Percentiles rank a stretch among this genome's conserved stretches.
phyloP scores from a whole-genome alignment of 257 asterid species.

The Scutellaria barbata region DNA sequence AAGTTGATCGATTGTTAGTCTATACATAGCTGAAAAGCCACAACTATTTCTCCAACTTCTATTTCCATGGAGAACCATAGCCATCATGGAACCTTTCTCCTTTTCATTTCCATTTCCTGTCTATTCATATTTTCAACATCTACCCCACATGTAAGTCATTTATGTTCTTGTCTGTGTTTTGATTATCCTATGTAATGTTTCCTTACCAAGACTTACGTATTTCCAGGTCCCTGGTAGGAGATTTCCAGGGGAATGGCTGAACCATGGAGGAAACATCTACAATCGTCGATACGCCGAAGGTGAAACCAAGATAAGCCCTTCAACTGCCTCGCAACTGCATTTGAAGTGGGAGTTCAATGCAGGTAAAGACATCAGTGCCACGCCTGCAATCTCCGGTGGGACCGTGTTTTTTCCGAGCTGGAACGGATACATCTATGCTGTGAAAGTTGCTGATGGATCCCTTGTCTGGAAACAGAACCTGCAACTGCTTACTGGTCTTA shows the following conservation, averaged over 20 bases:
- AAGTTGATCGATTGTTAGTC: background rate
- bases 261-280: conserved; percentile 61
- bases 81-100: background rate
- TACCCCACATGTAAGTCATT: conserved; percentile 11
- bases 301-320: conserved; percentile 50
- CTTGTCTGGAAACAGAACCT: conserved; percentile 51
- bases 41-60: background rate
- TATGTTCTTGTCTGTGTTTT: background rate
- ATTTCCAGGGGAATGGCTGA: conserved; percentile 42
- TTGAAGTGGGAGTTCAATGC: conserved; percentile 56
- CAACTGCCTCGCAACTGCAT: conserved; percentile 39
- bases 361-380: conserved; percentile 46
- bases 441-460: conserved; percentile 47
- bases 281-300: conserved; percentile 47
- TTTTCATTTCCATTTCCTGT: conserved; percentile 2
- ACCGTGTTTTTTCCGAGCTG: conserved; percentile 55
- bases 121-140: conserved; percentile 5
- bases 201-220: background rate
- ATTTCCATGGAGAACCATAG: conserved; percentile 9
- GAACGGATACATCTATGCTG: conserved; percentile 58
- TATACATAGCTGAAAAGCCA: background rate
- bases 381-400: conserved; percentile 48
- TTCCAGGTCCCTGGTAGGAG: background rate
- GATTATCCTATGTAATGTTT: background rate
- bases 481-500: conserved; percentile 44